phyloP scores from a whole-genome alignment of 1,284 basidiomycete species.

The Hypsizygus ulmarius region DNA sequence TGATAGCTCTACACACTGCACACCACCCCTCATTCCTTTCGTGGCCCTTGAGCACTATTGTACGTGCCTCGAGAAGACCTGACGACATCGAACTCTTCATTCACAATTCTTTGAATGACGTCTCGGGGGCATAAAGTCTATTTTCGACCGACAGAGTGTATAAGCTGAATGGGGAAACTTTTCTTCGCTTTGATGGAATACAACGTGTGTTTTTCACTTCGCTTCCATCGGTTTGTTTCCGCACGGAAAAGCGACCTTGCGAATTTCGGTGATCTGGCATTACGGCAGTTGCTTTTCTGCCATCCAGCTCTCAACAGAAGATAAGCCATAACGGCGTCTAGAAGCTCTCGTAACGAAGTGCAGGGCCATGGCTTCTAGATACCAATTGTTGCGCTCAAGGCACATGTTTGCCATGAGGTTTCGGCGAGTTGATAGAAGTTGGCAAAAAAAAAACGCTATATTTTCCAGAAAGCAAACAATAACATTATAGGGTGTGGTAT shows the following conservation, averaged over 20 bases:
- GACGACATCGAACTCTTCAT: not conserved
- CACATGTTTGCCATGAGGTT: conserved; percentile 19
- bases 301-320: not conserved
- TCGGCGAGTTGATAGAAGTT: not conserved
- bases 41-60: not conserved
- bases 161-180: conserved; percentile 2
- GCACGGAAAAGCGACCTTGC: no score
- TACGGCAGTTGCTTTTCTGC: not conserved
- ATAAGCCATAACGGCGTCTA: not conserved
- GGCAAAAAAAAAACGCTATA: conserved; percentile 2
- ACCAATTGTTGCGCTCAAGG: not conserved
- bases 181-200: no score
- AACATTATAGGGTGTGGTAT: conserved; percentile 17
- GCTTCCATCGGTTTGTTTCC: no score
- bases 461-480: conserved; percentile 1
- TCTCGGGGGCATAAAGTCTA: conserved; percentile 14
- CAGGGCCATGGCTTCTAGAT: not conserved
- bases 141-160: not conserved
- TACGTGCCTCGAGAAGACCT: not conserved
- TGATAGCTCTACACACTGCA: no score
- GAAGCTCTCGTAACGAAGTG: not conserved
- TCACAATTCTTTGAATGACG: conserved; percentile 3
- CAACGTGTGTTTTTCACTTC: no score
- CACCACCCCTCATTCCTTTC: not conserved
- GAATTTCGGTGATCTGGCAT: no score